phyloP scores from a whole-genome alignment of 352 stramenopile species.

The Globisporangium viniferum region DNA sequence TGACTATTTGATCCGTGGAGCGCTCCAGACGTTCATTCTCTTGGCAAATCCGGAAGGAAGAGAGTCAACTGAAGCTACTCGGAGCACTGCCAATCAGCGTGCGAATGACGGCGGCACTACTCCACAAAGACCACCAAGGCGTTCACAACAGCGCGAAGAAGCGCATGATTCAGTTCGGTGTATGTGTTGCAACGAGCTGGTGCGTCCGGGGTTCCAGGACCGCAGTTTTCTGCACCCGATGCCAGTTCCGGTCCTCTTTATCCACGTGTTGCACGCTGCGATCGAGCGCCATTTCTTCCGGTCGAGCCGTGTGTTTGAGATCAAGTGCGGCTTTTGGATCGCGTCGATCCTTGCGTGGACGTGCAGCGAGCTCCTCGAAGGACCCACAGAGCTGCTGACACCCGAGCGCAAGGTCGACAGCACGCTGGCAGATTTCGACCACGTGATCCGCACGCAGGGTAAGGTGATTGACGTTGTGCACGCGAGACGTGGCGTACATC shows the following conservation, averaged over 20 bases:
- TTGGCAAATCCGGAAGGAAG: background rate
- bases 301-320: background rate
- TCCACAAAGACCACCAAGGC: background rate
- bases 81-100: background rate
- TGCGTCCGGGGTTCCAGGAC: background rate
- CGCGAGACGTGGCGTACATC: background rate
- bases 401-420: background rate
- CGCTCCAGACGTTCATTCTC: conserved; percentile 1
- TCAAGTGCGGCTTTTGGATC: background rate
- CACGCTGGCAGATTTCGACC: background rate
- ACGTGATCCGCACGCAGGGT: background rate
- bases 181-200: background rate
- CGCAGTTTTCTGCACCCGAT: background rate
- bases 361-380: background rate
- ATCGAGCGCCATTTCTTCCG: background rate
- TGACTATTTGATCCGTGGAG: background rate
- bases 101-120: background rate
- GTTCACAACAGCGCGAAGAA: background rate
- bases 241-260: background rate
- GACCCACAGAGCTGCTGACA: background rate
- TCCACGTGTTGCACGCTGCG: background rate
- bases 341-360: background rate
- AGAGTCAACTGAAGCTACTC: background rate
- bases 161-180: background rate
- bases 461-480: background rate